Evolutionary conservation across 2,329 filamentous ascomycete genomes (phyloP).

Genomic region (Cladosporium halotolerans): DNA sequence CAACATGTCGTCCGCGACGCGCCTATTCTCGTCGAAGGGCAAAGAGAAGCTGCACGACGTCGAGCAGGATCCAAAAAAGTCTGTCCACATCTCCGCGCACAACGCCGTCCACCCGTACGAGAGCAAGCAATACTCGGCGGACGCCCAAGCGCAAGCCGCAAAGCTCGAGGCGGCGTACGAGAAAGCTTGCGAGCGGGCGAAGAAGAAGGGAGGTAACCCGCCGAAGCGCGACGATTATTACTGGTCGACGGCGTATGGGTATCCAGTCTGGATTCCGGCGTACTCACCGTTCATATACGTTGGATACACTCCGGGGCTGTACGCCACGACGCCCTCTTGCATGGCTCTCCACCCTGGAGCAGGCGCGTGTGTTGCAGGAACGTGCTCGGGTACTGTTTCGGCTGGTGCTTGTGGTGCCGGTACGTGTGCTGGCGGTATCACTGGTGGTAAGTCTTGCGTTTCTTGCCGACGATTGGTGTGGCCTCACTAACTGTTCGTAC

Average conservation of each 20-base stretch:
- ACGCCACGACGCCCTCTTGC: constrained; percentile 41
- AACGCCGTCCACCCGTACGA: constrained; percentile 51
- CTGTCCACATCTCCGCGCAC: constrained; percentile 67
- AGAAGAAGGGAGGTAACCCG: constrained; percentile 32
- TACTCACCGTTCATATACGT: constrained; percentile 43
- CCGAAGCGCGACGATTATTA: constrained; percentile 34
- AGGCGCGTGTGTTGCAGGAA: constrained; percentile 46
- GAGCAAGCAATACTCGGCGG: constrained; percentile 19
- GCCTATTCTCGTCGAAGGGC: constrained; percentile 39
- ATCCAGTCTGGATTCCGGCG: constrained; percentile 38
- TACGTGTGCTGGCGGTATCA: constrained; percentile 37
- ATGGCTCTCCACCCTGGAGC: constrained; percentile 36
- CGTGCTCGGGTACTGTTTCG: constrained; percentile 31
- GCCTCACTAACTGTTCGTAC: constrained; percentile 32
- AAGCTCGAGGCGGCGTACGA: constrained; percentile 53
- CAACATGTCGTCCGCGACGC: constrained; percentile 44
- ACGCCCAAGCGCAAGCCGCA: constrained; percentile 25
- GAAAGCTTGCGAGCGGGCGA: constrained; percentile 32
- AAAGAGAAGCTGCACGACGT: constrained; percentile 34
- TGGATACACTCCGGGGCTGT: constrained; percentile 32
- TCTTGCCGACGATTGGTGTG: constrained; percentile 19
- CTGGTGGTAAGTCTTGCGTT: constrained; percentile 35
- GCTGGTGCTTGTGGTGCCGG: constrained; percentile 33
- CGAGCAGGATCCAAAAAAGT: constrained; percentile 47
- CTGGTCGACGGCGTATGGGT: constrained; percentile 40